Evolutionary conservation across 2,329 filamentous ascomycete genomes (phyloP), one percentile per base, ranked within the genome.

Genomic region (Lithohypha guttulata): DNA sequence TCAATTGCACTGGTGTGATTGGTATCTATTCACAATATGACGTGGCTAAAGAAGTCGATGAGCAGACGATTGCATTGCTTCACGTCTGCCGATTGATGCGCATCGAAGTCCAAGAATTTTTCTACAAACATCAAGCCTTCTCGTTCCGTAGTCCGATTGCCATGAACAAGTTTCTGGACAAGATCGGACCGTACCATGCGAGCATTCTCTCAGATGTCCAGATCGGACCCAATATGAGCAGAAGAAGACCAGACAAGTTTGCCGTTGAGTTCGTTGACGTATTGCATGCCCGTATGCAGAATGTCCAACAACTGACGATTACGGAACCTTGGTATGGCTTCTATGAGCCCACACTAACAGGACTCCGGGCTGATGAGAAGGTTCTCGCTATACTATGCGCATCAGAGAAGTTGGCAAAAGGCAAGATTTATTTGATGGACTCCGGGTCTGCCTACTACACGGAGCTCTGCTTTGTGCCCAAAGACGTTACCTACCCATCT

Each of bases 61-160:
- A 3, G 11, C 20, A 25, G 10, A 35, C 33, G 3, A 9, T 35
- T 4, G 8, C 13, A 10, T 13, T 35, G 22, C 20, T 35, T 13
- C 33, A 35, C 27, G 33, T 35, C 6, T 26, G 27, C 15, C 20
- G 21, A 13, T 23, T 25, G 4, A 17, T 35, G 4, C 33, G 33
- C 8, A 6, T 3, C 7, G 33, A 35, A 17, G 33, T 35, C 3
- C 33, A 35, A 17, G 33, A 35, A 4, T 35, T 25, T 23, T 35
- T 35, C 33, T 35, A 35, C 33, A 35, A 35, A n/a, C 15, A 21
- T 10, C 33, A 35, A 21, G 27, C 20, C 3, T 35, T 35, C 22
- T 13, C 25, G 13, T 35, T 35, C 15, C 9, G 21, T 13, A 35
- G 33, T 17, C 15, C 21, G 7, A n/a, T 23, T 3, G 33, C 33